These are phyloP conservation scores for Populus hybrid DNA, from an alignment of 441 rosid genomes.

Conservation along the genomic window DNA sequence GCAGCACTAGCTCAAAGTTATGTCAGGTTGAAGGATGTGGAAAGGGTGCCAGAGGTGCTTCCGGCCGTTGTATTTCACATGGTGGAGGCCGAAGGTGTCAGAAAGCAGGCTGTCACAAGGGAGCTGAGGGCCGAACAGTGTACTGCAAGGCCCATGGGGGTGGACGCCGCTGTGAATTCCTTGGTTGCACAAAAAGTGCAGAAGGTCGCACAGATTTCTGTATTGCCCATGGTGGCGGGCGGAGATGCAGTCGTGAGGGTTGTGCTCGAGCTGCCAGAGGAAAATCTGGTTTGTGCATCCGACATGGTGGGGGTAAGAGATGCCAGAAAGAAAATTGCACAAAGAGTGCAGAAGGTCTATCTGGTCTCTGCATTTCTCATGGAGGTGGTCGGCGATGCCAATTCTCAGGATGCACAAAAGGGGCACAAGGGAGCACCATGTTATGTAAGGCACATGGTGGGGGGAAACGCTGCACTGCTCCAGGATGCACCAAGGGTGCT, in stretches of 20 bases:
- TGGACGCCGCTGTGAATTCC: slow-evolving; percentile 89
- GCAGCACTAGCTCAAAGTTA: slow-evolving; percentile 53
- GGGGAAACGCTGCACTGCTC: slow-evolving; percentile 83
- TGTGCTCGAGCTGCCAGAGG: slow-evolving; percentile 97
- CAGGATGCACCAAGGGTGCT: slow-evolving; percentile 90
- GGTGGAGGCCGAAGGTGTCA: slow-evolving; percentile 98
- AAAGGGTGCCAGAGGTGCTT: slow-evolving; percentile 98
- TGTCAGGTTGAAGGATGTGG: slow-evolving; percentile 96
- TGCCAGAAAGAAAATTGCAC: slow-evolving; percentile 91
- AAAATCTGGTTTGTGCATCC: slow-evolving; percentile 88
- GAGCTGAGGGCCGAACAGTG: slow-evolving; percentile 98
- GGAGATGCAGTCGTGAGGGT: slow-evolving; percentile 78
- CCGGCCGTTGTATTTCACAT: slow-evolving; percentile 95
- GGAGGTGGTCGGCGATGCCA: slow-evolving; percentile 99
- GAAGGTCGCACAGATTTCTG: slow-evolving; percentile 96
- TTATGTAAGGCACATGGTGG: slow-evolving; percentile 99
- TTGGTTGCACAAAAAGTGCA: slow-evolving; percentile 99
- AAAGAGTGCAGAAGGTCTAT: slow-evolving; percentile 93
- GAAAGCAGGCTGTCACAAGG: slow-evolving; percentile 83
- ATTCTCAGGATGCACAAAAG: slow-evolving; percentile 73
- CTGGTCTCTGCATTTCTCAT: slow-evolving; percentile 96
- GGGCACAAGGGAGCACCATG: slow-evolving; percentile 98
- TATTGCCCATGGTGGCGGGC: slow-evolving; percentile 97
- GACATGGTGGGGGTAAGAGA: slow-evolving; percentile 98
- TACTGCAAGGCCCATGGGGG: slow-evolving; percentile 99